Evolutionary conservation across 306 rosid genomes (phyloP), one percentile per base, ranked within the genome.

Genomic region (Quercus gilva): DNA sequence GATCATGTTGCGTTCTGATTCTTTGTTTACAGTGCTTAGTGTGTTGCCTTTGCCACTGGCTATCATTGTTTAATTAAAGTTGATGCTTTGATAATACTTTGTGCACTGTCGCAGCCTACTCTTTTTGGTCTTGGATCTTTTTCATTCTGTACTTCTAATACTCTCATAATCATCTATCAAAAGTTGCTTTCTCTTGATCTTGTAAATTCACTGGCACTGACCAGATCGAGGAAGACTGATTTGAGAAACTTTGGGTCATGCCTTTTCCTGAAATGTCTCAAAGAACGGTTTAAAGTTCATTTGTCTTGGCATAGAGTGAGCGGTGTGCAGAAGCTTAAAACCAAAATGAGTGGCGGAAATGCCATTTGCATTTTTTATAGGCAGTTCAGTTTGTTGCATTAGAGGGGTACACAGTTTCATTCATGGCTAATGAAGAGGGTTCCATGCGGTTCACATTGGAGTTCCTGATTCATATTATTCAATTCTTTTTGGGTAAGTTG

Each of bases 171-270:
- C 53, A 49, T 13, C 53, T 10, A 49, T 12, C 53, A 12, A 49
- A 12, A 11, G 17, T 5, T 26, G 6, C 11, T 63, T 61, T 63
- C 37, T 26, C 37, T 2, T 63, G 6, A 63, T 63, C 41, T 79
- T 55, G 79, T 53, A 23, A 28, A 64, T 15, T n/a, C 75, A 29
- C 64, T 5, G 31, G 59, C 58, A 69, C 52, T 64, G 76, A 79
- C 64, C 53, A 64, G 41, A 55, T 33, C 23, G 49, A 69, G 20
- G 26, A 55, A 35, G 45, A 37, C 57, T 57, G 45, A 43, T 58
- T 45, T 65, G 73, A 76, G 23, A 49, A 71, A 73, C 75, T 70
- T 9, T 69, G 71, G 45, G 81, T 33, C 18, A 55, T 71, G 78
- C 35, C 43, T 75, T 83, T 56, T 68, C 49, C 15, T 11, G 77